Base-by-base conservation (phyloP, 148 eudicot genomes). In the Rhododendron ovatum region DNA sequence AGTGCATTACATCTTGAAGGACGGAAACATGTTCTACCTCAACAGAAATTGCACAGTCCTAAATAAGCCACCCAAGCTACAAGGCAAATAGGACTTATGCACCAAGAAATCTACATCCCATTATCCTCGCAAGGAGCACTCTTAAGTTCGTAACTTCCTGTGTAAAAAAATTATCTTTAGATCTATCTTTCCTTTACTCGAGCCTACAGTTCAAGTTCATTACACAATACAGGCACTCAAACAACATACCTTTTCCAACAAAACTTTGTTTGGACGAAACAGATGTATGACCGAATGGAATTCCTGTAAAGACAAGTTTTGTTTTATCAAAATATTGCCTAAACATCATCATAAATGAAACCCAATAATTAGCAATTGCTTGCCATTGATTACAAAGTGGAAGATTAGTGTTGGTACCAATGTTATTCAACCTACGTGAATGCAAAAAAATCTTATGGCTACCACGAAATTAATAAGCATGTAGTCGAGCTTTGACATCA, bases 221-320 rank as follows among this genome's bases (percentile, higher is more conserved):
- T 28, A 47, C 43, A 18, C 57, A 65, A 59, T 86, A 37, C 67
- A 85, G 57, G 77, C 22, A 26, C 59, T 65, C 10, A 28, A 59
- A 88, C 73, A 89, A 80, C 98, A 92, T 95, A 96, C 99, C 98
- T 96, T 96, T 96, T 83, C 91, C 93, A 86, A 89, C 92, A 88
- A 93, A 88, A 92, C 89, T 91, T 93, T 96, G 92, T 93, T 93
- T 94, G 86, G 98, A 89, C 84, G 98, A 90, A 90, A 87, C 86
- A 94, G 98, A 89, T 67, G 93, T 87, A 87, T 91, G 94, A 92
- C 93, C 93, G 90, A 89, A 95, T 90, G 96, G 90, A 84, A 89
- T 82, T 92, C 99, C 99, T 96, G 99, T 91, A 94, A 92, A 86
- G 85, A 86, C 89, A 90, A 90, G 87, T 84, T 87, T 86, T 85